These are phyloP conservation scores for Wallacemonas rigidus DNA, from an alignment of 208 protist genomes.

Conservation along the genomic window DNA sequence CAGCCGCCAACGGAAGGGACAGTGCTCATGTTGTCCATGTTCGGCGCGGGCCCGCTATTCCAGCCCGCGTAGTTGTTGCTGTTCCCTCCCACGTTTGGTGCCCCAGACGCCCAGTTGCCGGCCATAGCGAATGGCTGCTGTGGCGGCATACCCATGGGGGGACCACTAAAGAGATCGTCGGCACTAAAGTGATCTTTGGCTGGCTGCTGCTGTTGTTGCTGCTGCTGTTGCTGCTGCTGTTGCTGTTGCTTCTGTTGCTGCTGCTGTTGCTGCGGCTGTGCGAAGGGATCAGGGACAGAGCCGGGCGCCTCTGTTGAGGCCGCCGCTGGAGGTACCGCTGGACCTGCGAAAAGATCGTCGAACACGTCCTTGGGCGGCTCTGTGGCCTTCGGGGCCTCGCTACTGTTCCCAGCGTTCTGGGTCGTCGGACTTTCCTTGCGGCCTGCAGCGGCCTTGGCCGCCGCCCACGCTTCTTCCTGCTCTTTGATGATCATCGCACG, in stretches of 20 bases:
- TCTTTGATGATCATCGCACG: constrained; percentile 61
- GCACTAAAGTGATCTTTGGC: constrained; percentile 48
- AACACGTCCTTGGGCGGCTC: constrained; percentile 59
- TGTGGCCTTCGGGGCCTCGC: constrained; percentile 15
- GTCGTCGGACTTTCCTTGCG: constrained; percentile 2
- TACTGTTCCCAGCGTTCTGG: constrained; percentile 7
- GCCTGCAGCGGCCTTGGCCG: constrained; percentile 36
- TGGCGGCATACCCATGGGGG: constrained; percentile 18
- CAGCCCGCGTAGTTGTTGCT: constrained; percentile 18
- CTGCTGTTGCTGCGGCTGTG: constrained; percentile 18
- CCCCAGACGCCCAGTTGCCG: constrained; percentile 17
- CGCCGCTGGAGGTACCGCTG: constrained; percentile 20
- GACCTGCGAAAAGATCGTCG: constrained; percentile 72
- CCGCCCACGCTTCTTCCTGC: constrained; percentile 71
- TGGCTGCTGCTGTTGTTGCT: constrained; percentile 14
- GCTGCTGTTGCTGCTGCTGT: constrained; percentile 7
- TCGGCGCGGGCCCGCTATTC: constrained; percentile 21
- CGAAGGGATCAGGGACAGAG: constrained; percentile 15
- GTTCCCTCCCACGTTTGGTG: background rate
- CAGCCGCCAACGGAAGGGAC: constrained; percentile 1
- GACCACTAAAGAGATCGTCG: constrained; percentile 49
- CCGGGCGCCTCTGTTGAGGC: background rate
- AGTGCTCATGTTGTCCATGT: constrained; percentile 8
- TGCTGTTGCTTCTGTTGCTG: constrained; percentile 11
- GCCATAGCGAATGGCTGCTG: constrained; percentile 25